These are phyloP conservation scores for Coniferiporia sulphurascens DNA, from an alignment of 1,284 basidiomycete genomes.

Conservation along the genomic window DNA sequence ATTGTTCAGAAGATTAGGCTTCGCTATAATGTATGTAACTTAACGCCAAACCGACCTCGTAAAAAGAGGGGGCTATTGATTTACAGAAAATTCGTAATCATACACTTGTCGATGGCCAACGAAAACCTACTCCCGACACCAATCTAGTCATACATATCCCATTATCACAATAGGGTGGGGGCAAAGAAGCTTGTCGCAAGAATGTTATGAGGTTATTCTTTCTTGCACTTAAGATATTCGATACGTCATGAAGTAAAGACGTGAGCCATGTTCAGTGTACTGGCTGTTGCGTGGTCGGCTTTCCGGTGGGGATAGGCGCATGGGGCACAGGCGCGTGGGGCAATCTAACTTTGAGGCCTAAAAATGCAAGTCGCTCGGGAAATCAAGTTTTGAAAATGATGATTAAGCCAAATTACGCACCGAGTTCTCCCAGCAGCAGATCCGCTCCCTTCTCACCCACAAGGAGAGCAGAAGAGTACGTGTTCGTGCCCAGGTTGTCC, in stretches of 20 bases:
- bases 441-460: slow-evolving; percentile 67
- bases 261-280: slow-evolving; percentile 9
- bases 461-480: slow-evolving; percentile 62
- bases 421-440: slow-evolving; percentile 59
- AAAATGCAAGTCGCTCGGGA: background rate
- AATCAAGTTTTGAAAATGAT: background rate
- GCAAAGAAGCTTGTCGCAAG: no score
- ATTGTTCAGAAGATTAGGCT: no score
- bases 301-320: slow-evolving; percentile 54
- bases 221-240: no score
- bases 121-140: background rate
- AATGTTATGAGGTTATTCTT: no score
- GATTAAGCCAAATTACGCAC: slow-evolving; percentile 30
- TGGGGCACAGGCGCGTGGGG: slow-evolving; percentile 70
- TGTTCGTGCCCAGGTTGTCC: slow-evolving; percentile 71
- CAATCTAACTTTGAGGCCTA: slow-evolving; percentile 54
- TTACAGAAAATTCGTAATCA: background rate
- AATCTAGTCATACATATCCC: background rate
- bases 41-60: no score
- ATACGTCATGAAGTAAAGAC: no score
- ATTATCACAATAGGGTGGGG: no score
- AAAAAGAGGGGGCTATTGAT: background rate
- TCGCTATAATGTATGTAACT: no score
- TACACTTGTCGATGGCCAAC: background rate
- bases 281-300: slow-evolving; percentile 40